Conservation (phyloP, 2,329 filamentous ascomycete genomes). For the Fusarium nanum region DNA sequence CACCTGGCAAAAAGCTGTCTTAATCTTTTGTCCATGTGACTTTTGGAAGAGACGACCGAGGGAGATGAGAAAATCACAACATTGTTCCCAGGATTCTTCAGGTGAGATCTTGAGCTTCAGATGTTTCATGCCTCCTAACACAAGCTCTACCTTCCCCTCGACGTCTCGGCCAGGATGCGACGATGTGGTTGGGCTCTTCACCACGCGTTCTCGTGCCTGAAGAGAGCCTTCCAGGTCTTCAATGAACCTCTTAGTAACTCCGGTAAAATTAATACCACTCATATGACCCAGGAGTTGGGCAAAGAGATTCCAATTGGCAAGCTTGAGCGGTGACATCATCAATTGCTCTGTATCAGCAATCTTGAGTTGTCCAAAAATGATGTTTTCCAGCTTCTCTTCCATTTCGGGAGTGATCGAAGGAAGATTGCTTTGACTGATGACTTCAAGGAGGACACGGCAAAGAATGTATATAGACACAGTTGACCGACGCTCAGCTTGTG, state of each 20-base stretch:
- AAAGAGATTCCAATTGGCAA: conserved; percentile 96
- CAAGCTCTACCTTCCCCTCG: conserved; percentile 86
- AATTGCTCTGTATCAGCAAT: conserved; percentile 86
- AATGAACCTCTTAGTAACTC: conserved; percentile 85
- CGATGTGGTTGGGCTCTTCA: conserved; percentile 70
- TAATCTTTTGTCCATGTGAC: conserved; percentile 88
- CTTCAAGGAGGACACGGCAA: conserved; percentile 91
- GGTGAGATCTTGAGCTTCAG: conserved; percentile 80
- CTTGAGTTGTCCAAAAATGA: conserved; percentile 96
- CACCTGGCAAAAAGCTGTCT: conserved; percentile 93
- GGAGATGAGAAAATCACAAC: conserved; percentile 87
- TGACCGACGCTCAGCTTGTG: conserved; percentile 86
- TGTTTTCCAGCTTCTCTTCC: conserved; percentile 92
- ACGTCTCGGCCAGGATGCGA: conserved; percentile 68
- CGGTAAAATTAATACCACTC: conserved; percentile 90
- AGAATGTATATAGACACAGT: conserved; percentile 96
- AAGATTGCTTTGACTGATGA: conserved; percentile 89
- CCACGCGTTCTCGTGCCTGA: conserved; percentile 70
- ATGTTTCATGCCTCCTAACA: conserved; percentile 92
- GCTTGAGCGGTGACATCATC: conserved; percentile 80
- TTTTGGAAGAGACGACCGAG: conserved; percentile 85
- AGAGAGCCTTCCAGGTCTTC: conserved; percentile 82
- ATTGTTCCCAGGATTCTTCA: conserved; percentile 82
- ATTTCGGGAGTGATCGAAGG: conserved; percentile 87
- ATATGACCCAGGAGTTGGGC: conserved; percentile 94